Conservation (phyloP, 2,329 filamentous ascomycete genomes). For the Aureobasidium zeae region DNA sequence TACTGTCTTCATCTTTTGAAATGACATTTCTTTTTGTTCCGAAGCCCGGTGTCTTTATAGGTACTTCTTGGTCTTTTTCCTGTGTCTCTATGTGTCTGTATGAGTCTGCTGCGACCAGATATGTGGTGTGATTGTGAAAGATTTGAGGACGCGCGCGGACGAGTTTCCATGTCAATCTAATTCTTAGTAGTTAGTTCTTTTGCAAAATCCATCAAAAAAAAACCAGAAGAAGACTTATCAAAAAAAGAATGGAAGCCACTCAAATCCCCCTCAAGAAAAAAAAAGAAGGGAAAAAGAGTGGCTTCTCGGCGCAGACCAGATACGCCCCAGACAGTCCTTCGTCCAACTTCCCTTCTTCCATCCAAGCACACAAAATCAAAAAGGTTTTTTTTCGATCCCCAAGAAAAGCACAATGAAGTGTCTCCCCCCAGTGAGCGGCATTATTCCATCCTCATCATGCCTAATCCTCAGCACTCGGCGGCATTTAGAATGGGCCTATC, state of each 20-base stretch:
- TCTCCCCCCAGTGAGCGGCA: slow-evolving; percentile 1
- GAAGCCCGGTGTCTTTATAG: too few relatives aligned
- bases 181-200: slow-evolving; percentile 22
- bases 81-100: too few relatives aligned
- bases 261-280: slow-evolving; percentile 17
- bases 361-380: slow-evolving; percentile 11
- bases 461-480: slow-evolving; percentile 5
- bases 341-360: slow-evolving; percentile 20
- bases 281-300: slow-evolving; percentile 21
- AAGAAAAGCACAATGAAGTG: slow-evolving; percentile 10
- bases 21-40: too few relatives aligned
- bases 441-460: slow-evolving; percentile 16
- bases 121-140: too few relatives aligned
- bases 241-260: slow-evolving; percentile 29
- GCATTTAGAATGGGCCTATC: slow-evolving; percentile 14
- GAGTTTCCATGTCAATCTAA: too few relatives aligned
- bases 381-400: slow-evolving; percentile 6
- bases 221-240: slow-evolving; percentile 31
- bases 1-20: too few relatives aligned
- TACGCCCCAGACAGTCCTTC: slow-evolving; percentile 20
- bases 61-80: too few relatives aligned
- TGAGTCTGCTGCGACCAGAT: too few relatives aligned
- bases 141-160: too few relatives aligned
- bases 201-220: neutral
- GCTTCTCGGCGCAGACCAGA: slow-evolving; percentile 17